These are phyloP conservation scores for Chaetothyriales sp. DNA, from an alignment of 2,329 filamentous ascomycete species.

Conservation along the genomic window DNA sequence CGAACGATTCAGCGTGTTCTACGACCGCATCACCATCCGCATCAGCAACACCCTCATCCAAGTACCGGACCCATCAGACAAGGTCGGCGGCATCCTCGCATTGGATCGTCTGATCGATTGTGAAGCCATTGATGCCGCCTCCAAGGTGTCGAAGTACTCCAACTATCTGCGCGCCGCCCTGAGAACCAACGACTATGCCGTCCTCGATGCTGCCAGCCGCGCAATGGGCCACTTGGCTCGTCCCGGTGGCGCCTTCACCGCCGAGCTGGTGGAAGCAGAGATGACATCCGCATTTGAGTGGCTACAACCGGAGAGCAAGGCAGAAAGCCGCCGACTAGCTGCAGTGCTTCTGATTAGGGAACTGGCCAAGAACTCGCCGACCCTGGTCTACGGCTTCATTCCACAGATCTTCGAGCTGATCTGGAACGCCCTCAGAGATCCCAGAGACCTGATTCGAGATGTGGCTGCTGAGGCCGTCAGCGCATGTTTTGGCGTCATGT, in stretches of 20 bases:
- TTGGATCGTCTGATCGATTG: conserved; percentile 91
- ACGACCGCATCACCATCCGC: conserved; percentile 49
- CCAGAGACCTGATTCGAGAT: conserved; percentile 77
- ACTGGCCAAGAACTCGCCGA: conserved; percentile 81
- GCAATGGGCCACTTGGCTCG: conserved; percentile 81
- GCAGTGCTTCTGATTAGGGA: conserved; percentile 84
- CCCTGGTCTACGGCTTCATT: conserved; percentile 88
- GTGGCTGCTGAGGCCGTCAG: conserved; percentile 87
- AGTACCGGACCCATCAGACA: conserved; percentile 72
- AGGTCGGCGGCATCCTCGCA: conserved; percentile 80
- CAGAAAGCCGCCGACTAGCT: conserved; percentile 85
- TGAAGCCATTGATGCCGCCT: conserved; percentile 80
- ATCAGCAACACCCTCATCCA: conserved; percentile 65
- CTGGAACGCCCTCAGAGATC: conserved; percentile 84
- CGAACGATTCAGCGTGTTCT: conserved; percentile 61
- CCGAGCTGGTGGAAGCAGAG: conserved; percentile 89
- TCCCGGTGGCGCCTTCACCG: conserved; percentile 83
- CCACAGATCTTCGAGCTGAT: conserved; percentile 91
- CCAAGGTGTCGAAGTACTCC: conserved; percentile 88
- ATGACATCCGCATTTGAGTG: conserved; percentile 93
- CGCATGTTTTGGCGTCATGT: conserved; percentile 89
- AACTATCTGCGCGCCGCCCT: conserved; percentile 78
- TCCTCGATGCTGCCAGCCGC: conserved; percentile 78
- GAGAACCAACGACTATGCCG: conserved; percentile 75
- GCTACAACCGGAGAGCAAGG: conserved; percentile 73